Base-by-base conservation (phyloP, 2,329 filamentous ascomycete genomes). In the Teratosphaeriaceae sp. region DNA sequence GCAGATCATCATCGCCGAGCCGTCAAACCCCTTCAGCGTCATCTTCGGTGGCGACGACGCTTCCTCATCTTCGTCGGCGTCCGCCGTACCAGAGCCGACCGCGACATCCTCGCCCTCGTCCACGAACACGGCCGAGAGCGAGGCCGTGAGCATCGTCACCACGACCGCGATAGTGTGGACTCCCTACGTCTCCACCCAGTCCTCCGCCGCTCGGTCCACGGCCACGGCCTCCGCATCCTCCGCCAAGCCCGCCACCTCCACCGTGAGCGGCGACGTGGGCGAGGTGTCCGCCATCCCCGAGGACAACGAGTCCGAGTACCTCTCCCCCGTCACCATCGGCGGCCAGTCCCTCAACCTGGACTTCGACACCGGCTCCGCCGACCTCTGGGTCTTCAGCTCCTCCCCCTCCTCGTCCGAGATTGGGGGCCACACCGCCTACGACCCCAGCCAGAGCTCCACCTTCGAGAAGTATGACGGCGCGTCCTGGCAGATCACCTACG, bases 331-430 rank as follows among this genome's bases (percentile, higher is more conserved):
- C 40, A 73, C 60, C n/a, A 75, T 88, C 49, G 84, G 84, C 46
- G 80, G 79, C 4, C 83, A 87, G 65, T 74, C 71, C 3, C 56
- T 88, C 44, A 78, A 80, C 56, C 66, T 88, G 59, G 78, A 85
- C 60, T 85, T 88, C 58, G 84, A 88, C 63, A 83, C 81, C n/a
- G 84, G 84, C 44, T 86, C 82, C 2, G 76, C 83, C 11, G 84
- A 87, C 62, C 72, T 85, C 16, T 88, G 82, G 83, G 76, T 84
- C 18, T 84, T 87, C 67, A 84, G 76, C 66, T 79, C 76, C 13
- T 60, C 72, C 42, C 73, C 86, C 27, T 58, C 73, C 1, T 42
- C 65, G 1, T 45, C 58, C 4, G 50, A 68, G 35, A 70, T 69
- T 27, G 56, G 59, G 21, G 71, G 72, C 29, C 83, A 84, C 63